These are phyloP conservation scores for Cubamyces sp. DNA, from an alignment of 768 basidiomycete genomes.

Conservation along the genomic window DNA sequence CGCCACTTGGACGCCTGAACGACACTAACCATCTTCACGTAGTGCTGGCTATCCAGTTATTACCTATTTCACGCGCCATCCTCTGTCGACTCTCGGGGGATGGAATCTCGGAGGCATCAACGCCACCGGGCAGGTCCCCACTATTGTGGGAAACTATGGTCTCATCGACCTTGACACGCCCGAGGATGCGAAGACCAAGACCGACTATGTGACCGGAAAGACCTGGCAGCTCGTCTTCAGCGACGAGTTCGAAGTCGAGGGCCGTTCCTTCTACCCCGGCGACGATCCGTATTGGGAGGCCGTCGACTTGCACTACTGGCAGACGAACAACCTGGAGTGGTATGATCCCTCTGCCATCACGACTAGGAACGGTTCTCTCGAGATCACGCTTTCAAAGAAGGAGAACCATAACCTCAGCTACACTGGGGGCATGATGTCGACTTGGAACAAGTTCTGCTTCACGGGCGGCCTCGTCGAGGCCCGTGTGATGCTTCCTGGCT, in stretches of 20 bases:
- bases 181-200: conserved; percentile 52
- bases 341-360: conserved; percentile 75
- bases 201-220: conserved; percentile 65
- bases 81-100: conserved; percentile 41
- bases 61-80: conserved; percentile 37
- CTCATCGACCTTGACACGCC: conserved; percentile 68
- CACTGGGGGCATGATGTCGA: conserved; percentile 50
- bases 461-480: conserved; percentile 79
- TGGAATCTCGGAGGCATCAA: conserved; percentile 51
- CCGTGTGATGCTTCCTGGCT: conserved; percentile 66
- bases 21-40: background rate
- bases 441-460: conserved; percentile 88
- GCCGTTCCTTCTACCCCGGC: conserved; percentile 83
- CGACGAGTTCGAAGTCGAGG: conserved; percentile 85
- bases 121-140: conserved; percentile 51
- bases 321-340: conserved; percentile 71
- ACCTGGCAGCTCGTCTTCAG: conserved; percentile 77
- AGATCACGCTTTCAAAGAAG: conserved; percentile 61
- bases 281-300: conserved; percentile 62
- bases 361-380: conserved; percentile 45
- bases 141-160: conserved; percentile 64
- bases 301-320: conserved; percentile 48
- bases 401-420: conserved; percentile 47
- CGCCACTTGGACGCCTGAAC: background rate
- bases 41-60: conserved; percentile 50